These are phyloP conservation scores for Xylaria sp. DNA, from an alignment of 495 filamentous ascomycete genomes.

Conservation along the genomic window DNA sequence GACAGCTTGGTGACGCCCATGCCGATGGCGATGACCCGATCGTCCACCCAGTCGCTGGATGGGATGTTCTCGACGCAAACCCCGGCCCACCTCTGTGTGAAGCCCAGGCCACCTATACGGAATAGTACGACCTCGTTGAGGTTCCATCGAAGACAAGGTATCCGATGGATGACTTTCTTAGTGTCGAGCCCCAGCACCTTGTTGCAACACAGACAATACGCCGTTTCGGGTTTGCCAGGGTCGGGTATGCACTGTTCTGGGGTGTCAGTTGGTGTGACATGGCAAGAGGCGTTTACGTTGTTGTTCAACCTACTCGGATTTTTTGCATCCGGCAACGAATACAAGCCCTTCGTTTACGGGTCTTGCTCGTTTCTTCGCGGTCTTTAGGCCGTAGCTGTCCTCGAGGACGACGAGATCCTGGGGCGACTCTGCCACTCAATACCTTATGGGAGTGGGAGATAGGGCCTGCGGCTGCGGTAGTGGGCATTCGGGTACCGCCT, in stretches of 20 bases:
- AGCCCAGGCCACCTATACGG: slow-evolving; percentile 46
- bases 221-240: slow-evolving; percentile 37
- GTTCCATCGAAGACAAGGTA: slow-evolving; percentile 50
- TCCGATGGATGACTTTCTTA: slow-evolving; percentile 53
- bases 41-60: slow-evolving; percentile 34
- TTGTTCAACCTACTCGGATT: slow-evolving; percentile 46
- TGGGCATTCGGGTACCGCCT: background rate
- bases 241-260: slow-evolving; percentile 38
- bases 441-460: background rate
- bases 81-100: slow-evolving; percentile 50
- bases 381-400: slow-evolving; percentile 26
- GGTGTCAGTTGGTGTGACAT: slow-evolving; percentile 27
- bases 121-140: slow-evolving; percentile 45
- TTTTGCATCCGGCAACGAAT: slow-evolving; percentile 54
- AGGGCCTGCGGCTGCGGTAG: background rate
- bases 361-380: slow-evolving; percentile 44
- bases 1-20: slow-evolving; percentile 43
- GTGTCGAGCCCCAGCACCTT: slow-evolving; percentile 41
- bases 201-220: slow-evolving; percentile 46
- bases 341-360: slow-evolving; percentile 49
- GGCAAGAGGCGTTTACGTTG: slow-evolving; percentile 18
- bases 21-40: slow-evolving; percentile 35
- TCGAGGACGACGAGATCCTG: slow-evolving; percentile 25
- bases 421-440: background rate
- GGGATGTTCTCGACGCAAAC: slow-evolving; percentile 47